Conservation (phyloP, 1,139 yeast genomes). For the Protomyces arabidopsidicola region DNA sequence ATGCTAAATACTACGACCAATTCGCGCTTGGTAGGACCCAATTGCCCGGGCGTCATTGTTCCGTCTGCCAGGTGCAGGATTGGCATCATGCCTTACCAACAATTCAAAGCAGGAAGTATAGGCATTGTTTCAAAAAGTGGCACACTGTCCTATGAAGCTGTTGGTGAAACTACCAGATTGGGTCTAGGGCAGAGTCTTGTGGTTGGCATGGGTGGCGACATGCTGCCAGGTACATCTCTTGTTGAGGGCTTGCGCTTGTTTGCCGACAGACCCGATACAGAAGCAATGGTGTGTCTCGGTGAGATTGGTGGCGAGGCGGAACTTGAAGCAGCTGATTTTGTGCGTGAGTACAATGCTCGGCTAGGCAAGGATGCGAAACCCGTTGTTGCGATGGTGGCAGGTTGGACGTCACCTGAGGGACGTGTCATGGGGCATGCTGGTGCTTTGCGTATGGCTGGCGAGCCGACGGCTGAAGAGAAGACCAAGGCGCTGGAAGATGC, state of each 20-base stretch:
- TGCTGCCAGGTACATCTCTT: constrained; percentile 20
- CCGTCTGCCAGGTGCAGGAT: constrained; percentile 9
- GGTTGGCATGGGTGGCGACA: constrained; percentile 24
- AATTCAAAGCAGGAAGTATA: constrained; percentile 11
- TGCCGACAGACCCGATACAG: constrained; percentile 5
- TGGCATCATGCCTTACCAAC: constrained; percentile 24
- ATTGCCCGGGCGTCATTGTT: constrained; percentile 21
- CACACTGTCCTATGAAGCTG: constrained; percentile 19
- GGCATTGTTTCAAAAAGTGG: constrained; percentile 24
- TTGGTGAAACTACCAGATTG: constrained; percentile 10
- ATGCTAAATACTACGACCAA: not conserved
- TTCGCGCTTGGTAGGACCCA: constrained; percentile 16
- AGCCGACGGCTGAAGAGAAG: constrained; percentile 16
- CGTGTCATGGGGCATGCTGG: constrained; percentile 26
- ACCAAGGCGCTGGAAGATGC: constrained; percentile 6
- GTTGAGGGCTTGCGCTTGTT: constrained; percentile 19
- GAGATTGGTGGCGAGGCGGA: constrained; percentile 24
- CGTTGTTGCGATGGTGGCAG: constrained; percentile 20
- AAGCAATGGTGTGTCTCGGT: constrained; percentile 12
- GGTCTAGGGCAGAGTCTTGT: constrained; percentile 21
- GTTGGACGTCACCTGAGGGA: constrained; percentile 16
- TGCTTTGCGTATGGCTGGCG: constrained; percentile 11
- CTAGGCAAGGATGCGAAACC: not conserved
- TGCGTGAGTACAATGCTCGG: not conserved
- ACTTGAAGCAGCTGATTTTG: constrained; percentile 17